phyloP scores from a whole-genome alignment of 768 basidiomycete genomes.

The Xerocomus spinulosus region DNA sequence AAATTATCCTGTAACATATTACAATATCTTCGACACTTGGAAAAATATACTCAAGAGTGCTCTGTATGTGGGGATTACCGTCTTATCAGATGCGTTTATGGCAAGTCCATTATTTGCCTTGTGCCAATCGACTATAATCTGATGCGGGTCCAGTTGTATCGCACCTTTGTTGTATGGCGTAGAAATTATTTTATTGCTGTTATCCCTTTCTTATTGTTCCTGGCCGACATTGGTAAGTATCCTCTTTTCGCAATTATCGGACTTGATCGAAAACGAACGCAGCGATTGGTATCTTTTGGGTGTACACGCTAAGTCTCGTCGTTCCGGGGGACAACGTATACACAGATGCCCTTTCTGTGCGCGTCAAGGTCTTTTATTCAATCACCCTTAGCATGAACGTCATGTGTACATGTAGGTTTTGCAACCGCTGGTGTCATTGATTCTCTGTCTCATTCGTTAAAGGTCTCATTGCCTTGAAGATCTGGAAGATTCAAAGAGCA shows the following conservation, averaged over 20 bases:
- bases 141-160: neutral
- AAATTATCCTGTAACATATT: neutral
- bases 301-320: constrained; percentile 1
- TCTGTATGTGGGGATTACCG: neutral
- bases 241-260: neutral
- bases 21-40: neutral
- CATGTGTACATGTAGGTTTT: neutral
- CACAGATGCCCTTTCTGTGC: neutral
- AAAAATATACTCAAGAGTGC: neutral
- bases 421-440: neutral
- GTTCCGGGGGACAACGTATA: neutral
- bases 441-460: neutral
- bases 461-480: neutral
- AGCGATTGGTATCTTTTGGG: constrained; percentile 3
- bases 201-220: neutral
- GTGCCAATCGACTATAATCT: neutral
- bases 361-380: constrained; percentile 1
- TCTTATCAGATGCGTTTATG: constrained; percentile 1
- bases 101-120: neutral
- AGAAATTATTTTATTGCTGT: neutral
- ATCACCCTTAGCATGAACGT: constrained; percentile 1
- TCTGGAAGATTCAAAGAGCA: constrained; percentile 1
- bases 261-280: neutral
- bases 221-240: constrained; percentile 1
- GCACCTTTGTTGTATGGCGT: constrained; percentile 2